These are phyloP conservation scores for Entophlyctis helioformis DNA, from an alignment of 192 early-diverging fungal genomes.

Conservation along the genomic window DNA sequence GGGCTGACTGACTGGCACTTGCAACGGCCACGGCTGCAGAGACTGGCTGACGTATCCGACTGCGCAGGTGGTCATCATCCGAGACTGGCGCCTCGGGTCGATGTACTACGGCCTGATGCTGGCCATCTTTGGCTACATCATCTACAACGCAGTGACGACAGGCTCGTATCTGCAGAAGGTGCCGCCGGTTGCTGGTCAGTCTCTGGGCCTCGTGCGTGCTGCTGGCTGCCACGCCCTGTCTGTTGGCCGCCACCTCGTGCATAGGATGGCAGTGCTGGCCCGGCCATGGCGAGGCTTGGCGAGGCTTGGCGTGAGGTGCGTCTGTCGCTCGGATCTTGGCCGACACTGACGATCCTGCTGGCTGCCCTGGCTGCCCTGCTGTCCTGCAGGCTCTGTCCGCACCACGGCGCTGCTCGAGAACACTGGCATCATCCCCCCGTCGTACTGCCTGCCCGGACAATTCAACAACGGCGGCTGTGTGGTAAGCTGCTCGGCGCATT, in stretches of 20 bases:
- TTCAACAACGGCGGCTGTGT: no score
- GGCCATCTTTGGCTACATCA: constrained; percentile 21
- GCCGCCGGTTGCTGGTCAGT: constrained; percentile 16
- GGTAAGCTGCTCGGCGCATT: no score
- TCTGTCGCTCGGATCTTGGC: constrained; percentile 1
- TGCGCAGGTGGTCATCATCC: constrained; percentile 11
- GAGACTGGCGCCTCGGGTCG: constrained; percentile 8
- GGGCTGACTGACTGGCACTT: no score
- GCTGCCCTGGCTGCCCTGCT: constrained; percentile 14
- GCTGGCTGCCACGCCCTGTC: neutral
- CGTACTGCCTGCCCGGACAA: no score
- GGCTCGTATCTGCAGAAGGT: constrained; percentile 17
- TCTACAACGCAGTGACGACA: constrained; percentile 14
- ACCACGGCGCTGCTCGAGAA: no score
- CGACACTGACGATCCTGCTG: constrained; percentile 1
- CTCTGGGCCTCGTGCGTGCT: neutral
- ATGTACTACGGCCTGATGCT: constrained; percentile 7
- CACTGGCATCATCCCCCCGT: no score
- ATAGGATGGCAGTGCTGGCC: neutral
- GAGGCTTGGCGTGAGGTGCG: no score
- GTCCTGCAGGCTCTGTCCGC: no score
- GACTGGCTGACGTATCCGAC: no score
- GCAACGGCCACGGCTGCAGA: no score
- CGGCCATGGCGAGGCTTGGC: no score
- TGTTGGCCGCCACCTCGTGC: neutral